These are phyloP conservation scores for Nemania serpens DNA, from an alignment of 2,329 filamentous ascomycete genomes.

Conservation along the genomic window DNA sequence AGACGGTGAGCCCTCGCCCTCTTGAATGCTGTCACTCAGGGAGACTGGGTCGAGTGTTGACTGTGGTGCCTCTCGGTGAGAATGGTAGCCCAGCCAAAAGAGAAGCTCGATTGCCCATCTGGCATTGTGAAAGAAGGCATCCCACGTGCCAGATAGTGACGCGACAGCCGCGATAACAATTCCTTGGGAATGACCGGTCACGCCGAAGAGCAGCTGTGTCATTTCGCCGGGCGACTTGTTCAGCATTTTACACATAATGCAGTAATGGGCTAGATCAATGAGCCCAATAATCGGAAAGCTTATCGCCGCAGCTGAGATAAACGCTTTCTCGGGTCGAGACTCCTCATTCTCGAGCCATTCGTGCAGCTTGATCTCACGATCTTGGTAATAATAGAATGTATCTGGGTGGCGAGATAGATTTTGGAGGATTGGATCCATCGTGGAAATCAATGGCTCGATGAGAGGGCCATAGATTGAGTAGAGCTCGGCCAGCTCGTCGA, in stretches of 20 bases:
- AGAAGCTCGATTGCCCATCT: conserved; percentile 86
- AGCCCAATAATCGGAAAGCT: conserved; percentile 27
- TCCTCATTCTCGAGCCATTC: conserved; percentile 17
- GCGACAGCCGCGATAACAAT: conserved; percentile 92
- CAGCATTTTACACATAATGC: conserved; percentile 22
- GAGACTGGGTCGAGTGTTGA: background rate
- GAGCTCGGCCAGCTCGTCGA: conserved; percentile 24
- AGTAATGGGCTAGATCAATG: conserved; percentile 17
- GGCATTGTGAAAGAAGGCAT: conserved; percentile 81
- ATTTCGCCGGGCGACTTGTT: conserved; percentile 25
- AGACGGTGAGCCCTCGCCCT: conserved; percentile 89
- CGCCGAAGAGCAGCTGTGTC: conserved; percentile 53
- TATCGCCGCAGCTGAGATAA: conserved; percentile 17
- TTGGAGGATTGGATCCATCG: conserved; percentile 1
- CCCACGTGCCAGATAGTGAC: conserved; percentile 89
- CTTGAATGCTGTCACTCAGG: conserved; percentile 88
- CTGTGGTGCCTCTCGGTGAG: background rate
- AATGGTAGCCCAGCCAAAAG: conserved; percentile 88
- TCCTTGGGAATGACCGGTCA: conserved; percentile 95
- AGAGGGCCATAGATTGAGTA: conserved; percentile 25
- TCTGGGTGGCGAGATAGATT: conserved; percentile 13
- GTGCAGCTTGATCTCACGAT: conserved; percentile 17
- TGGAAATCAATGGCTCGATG: conserved; percentile 5
- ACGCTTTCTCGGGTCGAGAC: conserved; percentile 16
- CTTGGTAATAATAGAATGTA: conserved; percentile 22